Percentiles rank a stretch among this genome's conserved stretches.
These are phyloP conservation scores for Artomyces pyxidatus DNA, from an alignment of 768 basidiomycete species.

Conservation along the genomic window DNA sequence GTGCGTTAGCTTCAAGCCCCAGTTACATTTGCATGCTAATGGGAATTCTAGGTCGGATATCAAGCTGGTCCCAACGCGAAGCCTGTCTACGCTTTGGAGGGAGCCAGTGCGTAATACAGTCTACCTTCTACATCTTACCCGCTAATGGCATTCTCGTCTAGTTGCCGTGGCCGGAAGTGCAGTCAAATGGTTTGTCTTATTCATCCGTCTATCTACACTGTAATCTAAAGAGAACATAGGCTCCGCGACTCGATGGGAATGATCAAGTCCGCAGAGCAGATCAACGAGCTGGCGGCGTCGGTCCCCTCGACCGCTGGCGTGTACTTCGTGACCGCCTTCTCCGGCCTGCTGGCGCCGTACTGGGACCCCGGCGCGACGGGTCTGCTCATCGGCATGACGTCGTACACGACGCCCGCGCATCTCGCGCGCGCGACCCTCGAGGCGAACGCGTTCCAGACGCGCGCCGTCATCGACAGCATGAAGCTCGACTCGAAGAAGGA, in stretches of 20 bases:
- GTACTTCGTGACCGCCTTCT: conserved; percentile 96
- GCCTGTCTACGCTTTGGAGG: conserved; percentile 91
- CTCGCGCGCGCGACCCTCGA: conserved; percentile 93
- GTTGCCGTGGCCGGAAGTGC: conserved; percentile 94
- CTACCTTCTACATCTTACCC: background rate
- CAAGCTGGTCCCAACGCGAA: conserved; percentile 71
- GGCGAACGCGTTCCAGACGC: conserved; percentile 93
- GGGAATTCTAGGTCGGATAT: conserved; percentile 66
- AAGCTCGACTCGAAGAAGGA: conserved; percentile 77
- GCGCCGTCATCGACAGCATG: conserved; percentile 94
- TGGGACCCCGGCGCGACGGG: conserved; percentile 95
- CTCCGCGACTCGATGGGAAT: conserved; percentile 84
- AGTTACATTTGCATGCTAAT: background rate
- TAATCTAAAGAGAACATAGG: conserved; percentile 33
- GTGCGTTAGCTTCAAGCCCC: conserved; percentile 29
- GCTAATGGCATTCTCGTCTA: conserved; percentile 20
- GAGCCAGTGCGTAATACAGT: conserved; percentile 51
- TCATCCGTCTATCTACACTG: background rate
- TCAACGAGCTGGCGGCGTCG: conserved; percentile 75
- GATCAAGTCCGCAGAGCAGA: conserved; percentile 72
- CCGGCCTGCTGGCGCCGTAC: conserved; percentile 91
- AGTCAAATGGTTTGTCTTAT: conserved; percentile 65
- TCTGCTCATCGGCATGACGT: conserved; percentile 75
- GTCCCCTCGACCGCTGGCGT: conserved; percentile 80
- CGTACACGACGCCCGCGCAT: conserved; percentile 87